Evolutionary conservation across 805 yeast genomes (phyloP).

Genomic region (Myxozyma geophila): DNA sequence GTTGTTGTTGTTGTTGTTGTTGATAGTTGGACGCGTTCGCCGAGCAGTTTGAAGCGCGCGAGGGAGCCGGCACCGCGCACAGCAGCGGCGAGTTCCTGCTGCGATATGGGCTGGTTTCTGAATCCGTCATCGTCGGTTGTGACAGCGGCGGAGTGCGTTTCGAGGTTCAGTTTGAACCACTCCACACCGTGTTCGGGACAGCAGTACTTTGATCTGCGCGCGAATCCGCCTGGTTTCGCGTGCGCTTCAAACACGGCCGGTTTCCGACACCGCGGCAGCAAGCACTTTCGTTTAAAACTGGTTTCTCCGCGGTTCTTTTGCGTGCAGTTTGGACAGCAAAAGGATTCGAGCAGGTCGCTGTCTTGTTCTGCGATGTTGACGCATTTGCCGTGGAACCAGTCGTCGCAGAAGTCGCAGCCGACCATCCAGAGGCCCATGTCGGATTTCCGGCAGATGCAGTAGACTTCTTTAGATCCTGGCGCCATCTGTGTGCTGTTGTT

Average conservation of each 20-base stretch:
- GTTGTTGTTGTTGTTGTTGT: too few species aligned
- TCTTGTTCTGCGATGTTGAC: conserved; percentile 60
- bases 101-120: conserved; percentile 8
- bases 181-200: conserved; percentile 67
- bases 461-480: conserved; percentile 40
- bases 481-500: neutral
- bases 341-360: conserved; percentile 63
- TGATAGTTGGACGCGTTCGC: conserved; percentile 13
- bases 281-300: conserved; percentile 77
- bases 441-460: conserved; percentile 76
- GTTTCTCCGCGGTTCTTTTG: conserved; percentile 53
- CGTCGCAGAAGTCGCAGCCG: conserved; percentile 94
- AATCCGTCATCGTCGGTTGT: conserved; percentile 14
- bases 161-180: conserved; percentile 42
- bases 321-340: conserved; percentile 75
- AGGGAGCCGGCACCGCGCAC: conserved; percentile 3
- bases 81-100: conserved; percentile 15
- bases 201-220: conserved; percentile 69
- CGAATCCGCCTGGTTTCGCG: conserved; percentile 19
- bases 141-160: neutral
- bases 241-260: conserved; percentile 47
- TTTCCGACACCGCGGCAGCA: conserved; percentile 59
- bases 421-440: conserved; percentile 86
- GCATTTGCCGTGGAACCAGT: conserved; percentile 89
- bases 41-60: conserved; percentile 21